A percentile compares a stretch with the other conserved stretches of the same genome.
phyloP scores from a whole-genome alignment of 768 basidiomycete species.

The Termitomyces sp. region DNA sequence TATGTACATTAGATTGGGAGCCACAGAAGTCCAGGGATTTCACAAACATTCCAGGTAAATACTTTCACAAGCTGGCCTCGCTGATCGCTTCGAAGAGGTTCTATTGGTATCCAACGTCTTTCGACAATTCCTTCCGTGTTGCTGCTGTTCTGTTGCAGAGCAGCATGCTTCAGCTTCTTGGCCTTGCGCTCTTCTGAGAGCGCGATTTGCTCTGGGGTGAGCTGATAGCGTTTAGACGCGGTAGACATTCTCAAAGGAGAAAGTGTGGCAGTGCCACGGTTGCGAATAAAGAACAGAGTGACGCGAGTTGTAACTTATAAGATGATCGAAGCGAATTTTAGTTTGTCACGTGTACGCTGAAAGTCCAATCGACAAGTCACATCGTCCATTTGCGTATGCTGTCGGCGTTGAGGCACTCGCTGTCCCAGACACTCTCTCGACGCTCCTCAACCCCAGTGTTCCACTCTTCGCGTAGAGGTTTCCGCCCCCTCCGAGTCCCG shows the following conservation, averaged over 20 bases:
- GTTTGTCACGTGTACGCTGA: background rate
- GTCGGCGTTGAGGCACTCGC: conserved; percentile 8
- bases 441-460: conserved; percentile 1
- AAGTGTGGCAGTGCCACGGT: conserved; percentile 1
- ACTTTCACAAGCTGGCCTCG: conserved; percentile 41
- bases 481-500: conserved; percentile 3
- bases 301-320: background rate
- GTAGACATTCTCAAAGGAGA: conserved; percentile 7
- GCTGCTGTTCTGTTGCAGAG: conserved; percentile 7
- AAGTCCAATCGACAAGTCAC: background rate
- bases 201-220: conserved; percentile 52
- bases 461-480: background rate
- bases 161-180: conserved; percentile 21
- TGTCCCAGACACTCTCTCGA: conserved; percentile 7
- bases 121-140: conserved; percentile 23
- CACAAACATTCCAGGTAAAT: conserved; percentile 82
- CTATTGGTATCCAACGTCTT: conserved; percentile 35
- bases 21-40: conserved; percentile 2
- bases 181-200: conserved; percentile 47
- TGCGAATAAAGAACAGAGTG: conserved; percentile 5
- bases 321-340: background rate
- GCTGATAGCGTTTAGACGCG: conserved; percentile 12
- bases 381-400: conserved; percentile 7
- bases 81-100: conserved; percentile 12
- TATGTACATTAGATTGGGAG: conserved; percentile 9